Conservation (phyloP, 495 filamentous ascomycete species). For the Neurospora tetrasperma region DNA sequence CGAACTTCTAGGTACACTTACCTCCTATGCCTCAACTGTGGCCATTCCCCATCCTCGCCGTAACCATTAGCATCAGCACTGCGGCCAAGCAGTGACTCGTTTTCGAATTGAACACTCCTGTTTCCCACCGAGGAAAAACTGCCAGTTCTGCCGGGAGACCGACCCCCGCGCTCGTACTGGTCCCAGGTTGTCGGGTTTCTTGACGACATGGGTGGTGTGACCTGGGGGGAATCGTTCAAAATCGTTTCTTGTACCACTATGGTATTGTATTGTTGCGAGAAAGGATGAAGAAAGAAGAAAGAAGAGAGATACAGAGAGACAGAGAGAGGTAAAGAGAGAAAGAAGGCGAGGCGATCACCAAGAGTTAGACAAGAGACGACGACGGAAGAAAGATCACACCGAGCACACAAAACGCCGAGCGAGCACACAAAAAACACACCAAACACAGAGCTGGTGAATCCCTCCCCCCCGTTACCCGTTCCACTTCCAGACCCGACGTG, state of each 20-base stretch:
- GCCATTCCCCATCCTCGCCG: slow-evolving; percentile 24
- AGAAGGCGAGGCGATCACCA: not conserved
- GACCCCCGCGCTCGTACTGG: slow-evolving; percentile 31
- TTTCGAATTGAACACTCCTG: slow-evolving; percentile 27
- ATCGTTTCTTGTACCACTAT: not conserved
- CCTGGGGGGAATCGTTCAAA: not conserved
- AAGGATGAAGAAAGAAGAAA: not conserved
- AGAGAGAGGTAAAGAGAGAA: not conserved
- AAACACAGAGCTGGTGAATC: not conserved
- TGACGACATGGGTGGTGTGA: slow-evolving; percentile 14
- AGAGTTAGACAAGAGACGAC: not conserved
- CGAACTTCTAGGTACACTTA: not conserved
- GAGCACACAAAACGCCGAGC: not conserved
- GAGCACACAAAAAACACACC: not conserved
- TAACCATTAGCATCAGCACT: slow-evolving; percentile 14
- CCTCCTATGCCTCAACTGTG: slow-evolving; percentile 29
- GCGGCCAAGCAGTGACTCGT: slow-evolving; percentile 31
- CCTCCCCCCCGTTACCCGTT: not conserved
- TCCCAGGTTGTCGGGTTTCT: slow-evolving; percentile 45
- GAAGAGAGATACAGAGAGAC: not conserved
- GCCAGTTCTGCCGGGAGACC: slow-evolving; percentile 23
- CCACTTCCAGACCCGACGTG: not conserved
- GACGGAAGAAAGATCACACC: not conserved
- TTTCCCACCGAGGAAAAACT: slow-evolving; percentile 28
- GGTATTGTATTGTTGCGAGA: not conserved